Evolutionary conservation across 2,329 filamentous ascomycete genomes (phyloP), one percentile per base, ranked within the genome.

Genomic region (Keithomyces neogunnii): DNA sequence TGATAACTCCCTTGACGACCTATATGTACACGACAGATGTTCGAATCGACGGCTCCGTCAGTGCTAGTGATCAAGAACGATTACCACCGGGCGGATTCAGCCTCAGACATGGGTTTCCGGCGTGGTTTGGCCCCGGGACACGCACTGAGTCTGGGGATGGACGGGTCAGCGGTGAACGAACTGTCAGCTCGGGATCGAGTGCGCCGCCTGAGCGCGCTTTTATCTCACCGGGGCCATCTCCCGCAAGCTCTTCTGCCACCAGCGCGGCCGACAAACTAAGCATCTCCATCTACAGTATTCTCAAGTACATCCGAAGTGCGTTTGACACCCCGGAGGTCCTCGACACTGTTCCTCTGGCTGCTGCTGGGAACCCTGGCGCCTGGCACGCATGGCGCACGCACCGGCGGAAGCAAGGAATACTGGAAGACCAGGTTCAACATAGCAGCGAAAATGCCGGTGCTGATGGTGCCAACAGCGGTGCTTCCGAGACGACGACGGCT

Each of bases 381-480:
- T 97, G 90, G 86, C 88, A 96, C 70, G 92, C 92, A 4, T 97
- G 92, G 92, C 80, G 83, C 60, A 81, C 87, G 5, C 80, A 92
- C 65, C 81, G 84, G 19, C 63, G 64, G 29, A 64, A 64, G 30
- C 50, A 56, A 19, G 65, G 63, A 35, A 66, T 65, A 45, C 50
- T 63, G 4, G 58, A n/a, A n/a, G 44, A 33, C 5, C 52, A 13
- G 32, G 44, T 13, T 47, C 49, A 8, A 51, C 52, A 4, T 35
- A 26, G 33, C 31, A 8, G 30, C 46, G 46, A 49, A 5, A 39
- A n/a, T 33, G 47, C 4, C 8, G 47, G 47, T 13, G 7, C 46
- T 26, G 47, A 48, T 26, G 33, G 48, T 10, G 31, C 33, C 26
- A 8, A 36, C n/a, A 6, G 33, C 26, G 35, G 36, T 30, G 33